Conservation (phyloP, 192 early-diverging fungal genomes). For the Coemansia biformis region DNA sequence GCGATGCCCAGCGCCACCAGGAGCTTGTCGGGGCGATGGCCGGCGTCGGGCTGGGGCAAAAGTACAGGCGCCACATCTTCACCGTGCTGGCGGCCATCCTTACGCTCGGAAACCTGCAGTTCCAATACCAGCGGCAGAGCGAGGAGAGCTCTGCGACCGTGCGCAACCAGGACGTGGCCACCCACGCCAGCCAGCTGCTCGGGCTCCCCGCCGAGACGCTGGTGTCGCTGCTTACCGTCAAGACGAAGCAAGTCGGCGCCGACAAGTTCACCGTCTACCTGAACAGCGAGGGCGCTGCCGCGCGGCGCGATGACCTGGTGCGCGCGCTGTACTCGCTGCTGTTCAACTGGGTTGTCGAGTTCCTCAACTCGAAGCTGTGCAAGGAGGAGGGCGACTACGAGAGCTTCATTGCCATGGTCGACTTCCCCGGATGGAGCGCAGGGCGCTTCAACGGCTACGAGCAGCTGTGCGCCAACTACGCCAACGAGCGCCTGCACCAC, state of each 20-base stretch:
- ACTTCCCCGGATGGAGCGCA: constrained; percentile 73
- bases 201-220: constrained; percentile 68
- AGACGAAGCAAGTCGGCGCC: constrained; percentile 75
- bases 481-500: constrained; percentile 82
- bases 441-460: constrained; percentile 48
- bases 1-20: constrained; percentile 59
- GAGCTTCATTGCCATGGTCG: constrained; percentile 79
- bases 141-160: constrained; percentile 79
- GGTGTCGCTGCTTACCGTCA: constrained; percentile 71
- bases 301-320: constrained; percentile 68
- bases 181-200: constrained; percentile 75
- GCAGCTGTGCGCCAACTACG: constrained; percentile 74
- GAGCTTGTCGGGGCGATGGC: constrained; percentile 78
- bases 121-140: constrained; percentile 61
- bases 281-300: constrained; percentile 62
- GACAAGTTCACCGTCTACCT: constrained; percentile 79
- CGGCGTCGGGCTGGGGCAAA: constrained; percentile 74
- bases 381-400: constrained; percentile 54
- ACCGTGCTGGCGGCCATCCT: constrained; percentile 79
- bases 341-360: constrained; percentile 80
- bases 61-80: constrained; percentile 79
- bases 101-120: constrained; percentile 83
- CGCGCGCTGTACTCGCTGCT: constrained; percentile 75
- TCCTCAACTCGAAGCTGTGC: constrained; percentile 77
- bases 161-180: constrained; percentile 67